These are phyloP conservation scores for Naganishia liquefaciens DNA, from an alignment of 1,284 basidiomycete species.

Conservation along the genomic window DNA sequence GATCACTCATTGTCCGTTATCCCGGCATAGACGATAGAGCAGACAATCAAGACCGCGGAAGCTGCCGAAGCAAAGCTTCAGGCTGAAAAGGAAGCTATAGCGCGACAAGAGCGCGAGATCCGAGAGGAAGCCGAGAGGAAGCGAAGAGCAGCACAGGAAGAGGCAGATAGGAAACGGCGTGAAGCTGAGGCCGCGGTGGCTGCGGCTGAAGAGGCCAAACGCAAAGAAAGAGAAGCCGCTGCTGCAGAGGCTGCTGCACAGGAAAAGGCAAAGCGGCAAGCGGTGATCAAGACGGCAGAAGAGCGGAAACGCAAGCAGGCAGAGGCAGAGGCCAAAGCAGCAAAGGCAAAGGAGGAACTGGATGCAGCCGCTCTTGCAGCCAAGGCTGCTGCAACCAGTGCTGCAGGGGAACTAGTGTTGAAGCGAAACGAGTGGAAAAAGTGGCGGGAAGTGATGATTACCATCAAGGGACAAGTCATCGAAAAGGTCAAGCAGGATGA, in stretches of 20 bases:
- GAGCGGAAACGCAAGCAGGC: slow-evolving; percentile 40
- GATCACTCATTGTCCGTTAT: background rate
- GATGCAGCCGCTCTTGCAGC: slow-evolving; percentile 25
- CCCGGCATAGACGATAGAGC: slow-evolving; percentile 23
- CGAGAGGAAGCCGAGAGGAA: slow-evolving; percentile 18
- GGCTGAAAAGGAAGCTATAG: slow-evolving; percentile 11
- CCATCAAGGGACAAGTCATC: slow-evolving; percentile 74
- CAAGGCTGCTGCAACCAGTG: slow-evolving; percentile 36
- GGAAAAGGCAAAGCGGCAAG: slow-evolving; percentile 33
- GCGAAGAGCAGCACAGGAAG: slow-evolving; percentile 16
- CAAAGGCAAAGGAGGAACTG: slow-evolving; percentile 1
- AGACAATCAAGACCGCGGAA: slow-evolving; percentile 29
- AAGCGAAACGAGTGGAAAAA: slow-evolving; percentile 68
- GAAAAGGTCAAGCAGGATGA: slow-evolving; percentile 68
- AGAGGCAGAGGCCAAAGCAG: slow-evolving; percentile 2
- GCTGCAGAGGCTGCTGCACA: slow-evolving; percentile 30
- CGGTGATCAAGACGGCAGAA: slow-evolving; percentile 36
- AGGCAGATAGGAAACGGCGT: slow-evolving; percentile 3
- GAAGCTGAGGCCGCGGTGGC: slow-evolving; percentile 14
- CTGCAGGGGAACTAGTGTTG: slow-evolving; percentile 58
- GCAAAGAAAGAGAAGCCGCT: slow-evolving; percentile 8
- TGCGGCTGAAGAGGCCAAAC: slow-evolving; percentile 19
- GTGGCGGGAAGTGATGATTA: slow-evolving; percentile 64
- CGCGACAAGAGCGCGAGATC: slow-evolving; percentile 15
- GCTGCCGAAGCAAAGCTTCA: slow-evolving; percentile 22